phyloP scores from a whole-genome alignment of 306 rosid species.

The Alnus rubra region DNA sequence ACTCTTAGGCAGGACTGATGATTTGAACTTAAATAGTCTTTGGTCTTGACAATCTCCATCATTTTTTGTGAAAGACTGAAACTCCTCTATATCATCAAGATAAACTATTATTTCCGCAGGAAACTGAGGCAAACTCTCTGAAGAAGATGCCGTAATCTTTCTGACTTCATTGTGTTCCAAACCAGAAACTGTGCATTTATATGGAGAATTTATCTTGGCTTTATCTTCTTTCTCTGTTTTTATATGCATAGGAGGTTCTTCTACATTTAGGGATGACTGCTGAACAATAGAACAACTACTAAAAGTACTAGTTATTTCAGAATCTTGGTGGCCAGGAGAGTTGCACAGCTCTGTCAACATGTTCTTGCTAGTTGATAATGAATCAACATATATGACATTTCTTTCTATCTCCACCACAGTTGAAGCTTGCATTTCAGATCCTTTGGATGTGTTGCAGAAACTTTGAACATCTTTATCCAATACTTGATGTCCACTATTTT shows the following conservation, averaged over 20 bases:
- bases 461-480: constrained; percentile 8
- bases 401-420: constrained; percentile 34
- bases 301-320: constrained; percentile 20
- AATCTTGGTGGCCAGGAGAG: constrained; percentile 1
- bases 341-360: constrained; percentile 16
- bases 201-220: constrained; percentile 19
- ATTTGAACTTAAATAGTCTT: constrained; percentile 54
- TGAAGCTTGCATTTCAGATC: constrained; percentile 35
- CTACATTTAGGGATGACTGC: constrained; percentile 34
- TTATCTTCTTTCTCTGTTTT: constrained; percentile 17
- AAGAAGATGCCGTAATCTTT: constrained; percentile 29
- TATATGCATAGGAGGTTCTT: constrained; percentile 26
- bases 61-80: constrained; percentile 33
- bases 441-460: constrained; percentile 14
- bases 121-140: constrained; percentile 33
- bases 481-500: not conserved
- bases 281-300: constrained; percentile 28
- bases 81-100: constrained; percentile 59
- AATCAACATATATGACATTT: constrained; percentile 24
- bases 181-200: not conserved
- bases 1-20: constrained; percentile 21
- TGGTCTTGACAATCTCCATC: constrained; percentile 46
- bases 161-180: constrained; percentile 20
- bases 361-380: constrained; percentile 9
- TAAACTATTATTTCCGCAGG: constrained; percentile 35